Evolutionary conservation across 179 eudicot species (phyloP).

Genomic region (Actinidia arguta): DNA sequence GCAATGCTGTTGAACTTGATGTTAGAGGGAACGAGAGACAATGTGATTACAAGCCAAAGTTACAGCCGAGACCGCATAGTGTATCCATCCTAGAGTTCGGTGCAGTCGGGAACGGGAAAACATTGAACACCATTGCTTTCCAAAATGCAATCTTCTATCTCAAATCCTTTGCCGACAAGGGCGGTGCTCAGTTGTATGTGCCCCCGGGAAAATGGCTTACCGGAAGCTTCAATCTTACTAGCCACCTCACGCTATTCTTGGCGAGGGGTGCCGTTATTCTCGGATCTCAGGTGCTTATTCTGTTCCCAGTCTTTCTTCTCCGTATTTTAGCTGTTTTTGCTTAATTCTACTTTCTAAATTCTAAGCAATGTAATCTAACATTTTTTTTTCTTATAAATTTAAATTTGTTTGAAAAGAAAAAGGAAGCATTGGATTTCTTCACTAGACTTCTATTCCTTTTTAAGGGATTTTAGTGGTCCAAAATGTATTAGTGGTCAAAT

Average conservation of each 20-base stretch:
- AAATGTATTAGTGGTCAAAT: no score
- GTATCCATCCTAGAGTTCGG: constrained; percentile 89
- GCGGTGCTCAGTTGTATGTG: constrained; percentile 88
- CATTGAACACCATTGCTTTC: constrained; percentile 78
- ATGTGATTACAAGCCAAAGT: constrained; percentile 48
- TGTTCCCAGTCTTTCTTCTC: constrained; percentile 8
- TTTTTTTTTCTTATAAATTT: no score
- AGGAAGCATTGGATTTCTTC: no score
- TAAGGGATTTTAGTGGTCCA: no score
- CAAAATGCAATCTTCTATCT: constrained; percentile 90
- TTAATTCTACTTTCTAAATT: no score
- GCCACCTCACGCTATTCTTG: constrained; percentile 89
- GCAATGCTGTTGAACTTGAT: constrained; percentile 34
- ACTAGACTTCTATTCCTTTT: no score
- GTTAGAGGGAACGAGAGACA: constrained; percentile 34
- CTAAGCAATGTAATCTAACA: no score
- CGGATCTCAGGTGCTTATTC: constrained; percentile 72
- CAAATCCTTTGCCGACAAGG: constrained; percentile 86
- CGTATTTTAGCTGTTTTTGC: not conserved
- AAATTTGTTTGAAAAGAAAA: no score
- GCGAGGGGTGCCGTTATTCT: constrained; percentile 81
- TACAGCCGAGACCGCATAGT: constrained; percentile 74
- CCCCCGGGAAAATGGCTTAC: constrained; percentile 89
- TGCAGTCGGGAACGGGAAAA: constrained; percentile 90
- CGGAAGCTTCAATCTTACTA: constrained; percentile 82